Conservation (phyloP, 2,329 filamentous ascomycete genomes). For the Pezizomycotina sp. region DNA sequence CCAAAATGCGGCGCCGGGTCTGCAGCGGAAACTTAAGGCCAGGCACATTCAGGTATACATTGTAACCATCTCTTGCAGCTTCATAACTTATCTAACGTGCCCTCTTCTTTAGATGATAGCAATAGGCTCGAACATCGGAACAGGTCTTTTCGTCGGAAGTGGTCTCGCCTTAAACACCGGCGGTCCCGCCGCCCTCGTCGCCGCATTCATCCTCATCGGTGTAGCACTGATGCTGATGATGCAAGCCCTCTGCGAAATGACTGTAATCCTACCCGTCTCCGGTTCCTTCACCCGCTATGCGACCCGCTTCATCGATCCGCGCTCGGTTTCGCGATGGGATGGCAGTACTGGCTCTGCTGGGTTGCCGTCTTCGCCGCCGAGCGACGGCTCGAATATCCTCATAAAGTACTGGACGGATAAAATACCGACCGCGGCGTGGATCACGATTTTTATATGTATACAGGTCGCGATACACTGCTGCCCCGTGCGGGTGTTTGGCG, state of each 20-base stretch:
- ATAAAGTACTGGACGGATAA: slow-evolving; percentile 54
- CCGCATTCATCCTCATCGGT: slow-evolving; percentile 56
- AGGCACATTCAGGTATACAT: slow-evolving; percentile 89
- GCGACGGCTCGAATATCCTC: slow-evolving; percentile 53
- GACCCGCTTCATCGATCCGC: slow-evolving; percentile 57
- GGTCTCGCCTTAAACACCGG: slow-evolving; percentile 52
- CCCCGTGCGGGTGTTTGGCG: slow-evolving; percentile 55
- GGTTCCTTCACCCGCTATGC: slow-evolving; percentile 65
- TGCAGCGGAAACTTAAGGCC: slow-evolving; percentile 62
- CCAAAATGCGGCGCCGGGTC: slow-evolving; percentile 38
- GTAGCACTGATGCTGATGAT: slow-evolving; percentile 43
- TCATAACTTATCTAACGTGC: too few relatives aligned
- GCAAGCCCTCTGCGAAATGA: slow-evolving; percentile 46
- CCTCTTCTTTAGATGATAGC: too few relatives aligned
- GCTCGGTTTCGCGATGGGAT: slow-evolving; percentile 61
- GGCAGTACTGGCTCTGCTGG: slow-evolving; percentile 74
- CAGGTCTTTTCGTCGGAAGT: slow-evolving; percentile 54
- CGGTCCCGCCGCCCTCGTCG: slow-evolving; percentile 54
- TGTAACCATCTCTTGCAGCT: too few relatives aligned
- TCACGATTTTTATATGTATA: slow-evolving; percentile 54
- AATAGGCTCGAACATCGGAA: slow-evolving; percentile 41
- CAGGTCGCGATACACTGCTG: slow-evolving; percentile 55
- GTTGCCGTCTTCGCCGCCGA: slow-evolving; percentile 57
- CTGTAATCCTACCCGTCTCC: slow-evolving; percentile 58
- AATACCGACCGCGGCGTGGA: slow-evolving; percentile 49